phyloP scores from a whole-genome alignment of 2,329 filamentous ascomycete species.

The Microdochium bolleyi region DNA sequence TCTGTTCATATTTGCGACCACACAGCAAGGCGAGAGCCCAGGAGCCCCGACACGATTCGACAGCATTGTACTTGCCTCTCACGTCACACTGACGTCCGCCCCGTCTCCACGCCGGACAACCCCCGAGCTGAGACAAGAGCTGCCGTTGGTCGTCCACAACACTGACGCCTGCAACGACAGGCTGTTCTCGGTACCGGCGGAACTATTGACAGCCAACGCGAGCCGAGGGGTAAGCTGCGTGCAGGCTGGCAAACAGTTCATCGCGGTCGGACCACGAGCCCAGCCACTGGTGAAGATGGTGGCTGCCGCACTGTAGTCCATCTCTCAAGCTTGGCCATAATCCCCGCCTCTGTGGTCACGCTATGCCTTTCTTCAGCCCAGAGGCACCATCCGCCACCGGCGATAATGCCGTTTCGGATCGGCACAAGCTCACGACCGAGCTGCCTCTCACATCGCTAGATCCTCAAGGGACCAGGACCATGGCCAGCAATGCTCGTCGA shows the following conservation, averaged over 20 bases:
- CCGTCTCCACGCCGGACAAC: not conserved
- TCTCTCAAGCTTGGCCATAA: not conserved
- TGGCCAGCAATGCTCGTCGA: not conserved
- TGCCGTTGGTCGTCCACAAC: too few species aligned
- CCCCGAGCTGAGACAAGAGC: not conserved
- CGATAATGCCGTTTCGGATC: conserved; percentile 14
- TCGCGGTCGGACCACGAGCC: too few species aligned
- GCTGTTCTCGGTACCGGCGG: too few species aligned
- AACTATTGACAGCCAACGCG: too few species aligned
- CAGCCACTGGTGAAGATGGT: not conserved
- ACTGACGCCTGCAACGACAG: too few species aligned
- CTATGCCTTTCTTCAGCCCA: conserved; percentile 7
- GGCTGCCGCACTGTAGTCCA: not conserved
- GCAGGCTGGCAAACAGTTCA: too few species aligned
- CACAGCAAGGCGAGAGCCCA: not conserved
- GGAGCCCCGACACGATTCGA: too few species aligned
- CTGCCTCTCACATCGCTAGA: conserved; percentile 2
- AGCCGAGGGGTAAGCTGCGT: too few species aligned
- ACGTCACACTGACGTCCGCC: not conserved
- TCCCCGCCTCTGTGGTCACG: not conserved
- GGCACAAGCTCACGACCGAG: not conserved
- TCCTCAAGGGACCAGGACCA: not conserved
- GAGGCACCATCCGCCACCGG: conserved; percentile 4
- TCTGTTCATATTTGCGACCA: too few species aligned
- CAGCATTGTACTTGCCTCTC: too few species aligned